Evolutionary conservation across 768 basidiomycete species (phyloP).

Genomic region (Lentinula aciculospora): DNA sequence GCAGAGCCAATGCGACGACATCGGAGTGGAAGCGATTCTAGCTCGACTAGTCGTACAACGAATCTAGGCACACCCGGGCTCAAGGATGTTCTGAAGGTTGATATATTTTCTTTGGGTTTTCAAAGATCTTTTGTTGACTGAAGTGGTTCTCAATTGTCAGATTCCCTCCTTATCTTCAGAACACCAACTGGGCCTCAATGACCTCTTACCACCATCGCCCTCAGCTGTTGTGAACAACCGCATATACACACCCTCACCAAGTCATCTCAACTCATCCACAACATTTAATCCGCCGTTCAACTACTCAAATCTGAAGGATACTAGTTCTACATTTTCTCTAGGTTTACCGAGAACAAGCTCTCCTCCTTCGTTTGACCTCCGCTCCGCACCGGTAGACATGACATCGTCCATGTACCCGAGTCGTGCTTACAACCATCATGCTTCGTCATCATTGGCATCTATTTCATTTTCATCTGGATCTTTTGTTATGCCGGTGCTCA

Average conservation of each 20-base stretch:
- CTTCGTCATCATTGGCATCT: constrained; percentile 27
- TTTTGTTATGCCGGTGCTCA: constrained; percentile 40
- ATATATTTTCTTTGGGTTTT: not conserved
- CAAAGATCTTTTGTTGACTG: not conserved
- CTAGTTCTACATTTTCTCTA: constrained; percentile 26
- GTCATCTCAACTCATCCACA: constrained; percentile 26
- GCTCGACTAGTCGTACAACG: constrained; percentile 25
- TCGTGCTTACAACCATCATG: constrained; percentile 20
- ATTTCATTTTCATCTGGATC: constrained; percentile 18
- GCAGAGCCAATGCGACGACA: constrained; percentile 30
- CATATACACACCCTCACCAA: constrained; percentile 30
- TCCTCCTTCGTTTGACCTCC: constrained; percentile 22
- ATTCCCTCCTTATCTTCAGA: constrained; percentile 65
- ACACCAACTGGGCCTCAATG: constrained; percentile 61
- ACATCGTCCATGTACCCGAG: constrained; percentile 19
- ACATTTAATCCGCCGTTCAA: constrained; percentile 13
- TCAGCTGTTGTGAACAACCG: constrained; percentile 35
- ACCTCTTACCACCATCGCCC: constrained; percentile 73
- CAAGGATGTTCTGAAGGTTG: constrained; percentile 71
- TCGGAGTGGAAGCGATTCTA: constrained; percentile 43
- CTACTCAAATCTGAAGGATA: constrained; percentile 17
- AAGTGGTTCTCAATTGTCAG: constrained; percentile 24
- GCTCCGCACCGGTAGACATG: constrained; percentile 14
- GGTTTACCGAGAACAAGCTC: constrained; percentile 27
- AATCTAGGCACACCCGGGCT: constrained; percentile 47